Evolutionary conservation across 768 basidiomycete genomes (phyloP), one percentile per base, ranked within the genome.

Genomic region (Gloeopeniophorella convolvens): DNA sequence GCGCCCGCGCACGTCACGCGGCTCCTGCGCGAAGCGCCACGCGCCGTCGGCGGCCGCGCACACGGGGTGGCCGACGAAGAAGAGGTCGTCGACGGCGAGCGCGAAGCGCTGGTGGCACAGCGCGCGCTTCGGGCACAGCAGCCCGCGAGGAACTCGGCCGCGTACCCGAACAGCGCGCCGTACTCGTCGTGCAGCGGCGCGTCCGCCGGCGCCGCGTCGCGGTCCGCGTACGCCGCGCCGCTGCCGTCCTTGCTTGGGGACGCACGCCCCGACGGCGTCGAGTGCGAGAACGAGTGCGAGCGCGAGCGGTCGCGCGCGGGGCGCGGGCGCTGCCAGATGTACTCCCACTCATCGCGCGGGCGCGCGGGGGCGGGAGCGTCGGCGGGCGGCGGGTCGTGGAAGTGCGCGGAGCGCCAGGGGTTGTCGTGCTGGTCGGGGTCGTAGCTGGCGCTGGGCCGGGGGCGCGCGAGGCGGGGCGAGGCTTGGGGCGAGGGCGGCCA

Each of bases 41-140:
- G 62, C 71, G 1, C 85, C 88, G 57, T 85, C 82, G 24, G 71
- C 60, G 45, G 88, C 85, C 10, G 78, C 79, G 62, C 85, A 88
- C 2, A 97, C 92, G 1, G 95, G 96, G 65, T 98, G 94, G 0
- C 96, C 96, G 36, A 97, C 75, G 65, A 97, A 98, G 5, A 82
- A 89, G 21, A 98, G 74, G 59, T 93, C 85, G 63, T 98, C 93
- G 21, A 96, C 85, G 33, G 89, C 68, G 26, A 99, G 77, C 64
- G 95, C 92, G 62, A 96, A 97, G 61, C 90, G 90, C 65, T 91
- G 89, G 66, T 99, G 91, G 60, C 92, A 96, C 65, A 93, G 80
- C 12, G 82, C 74, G 26, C 72, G 68, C 37, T 82, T 76, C 0
- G 95, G 93, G 51, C 85, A 87, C 3, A 98, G 73, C 57, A 95